Conservation (phyloP, 208 protist genomes). For the Trypanosoma melophagium region DNA sequence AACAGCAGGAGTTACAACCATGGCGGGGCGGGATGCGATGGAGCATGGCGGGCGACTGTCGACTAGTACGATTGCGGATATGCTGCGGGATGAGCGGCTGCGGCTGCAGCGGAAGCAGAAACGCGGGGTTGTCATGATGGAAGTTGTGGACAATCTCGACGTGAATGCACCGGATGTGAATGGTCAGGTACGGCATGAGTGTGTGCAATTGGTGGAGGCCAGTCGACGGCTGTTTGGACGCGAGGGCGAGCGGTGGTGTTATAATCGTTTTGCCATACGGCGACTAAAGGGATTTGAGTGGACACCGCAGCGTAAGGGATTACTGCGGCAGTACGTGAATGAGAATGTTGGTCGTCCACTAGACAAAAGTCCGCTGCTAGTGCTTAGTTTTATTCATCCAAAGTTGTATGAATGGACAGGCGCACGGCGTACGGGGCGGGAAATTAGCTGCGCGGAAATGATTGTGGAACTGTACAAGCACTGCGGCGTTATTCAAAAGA, state of each 20-base stretch:
- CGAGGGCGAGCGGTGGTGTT: conserved; percentile 34
- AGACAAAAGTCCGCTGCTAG: conserved; percentile 41
- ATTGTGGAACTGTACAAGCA: conserved; percentile 73
- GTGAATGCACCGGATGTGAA: conserved; percentile 56
- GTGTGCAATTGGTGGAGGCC: conserved; percentile 68
- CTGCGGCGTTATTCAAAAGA: conserved; percentile 49
- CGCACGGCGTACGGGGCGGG: conserved; percentile 21
- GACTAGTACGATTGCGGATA: conserved; percentile 25
- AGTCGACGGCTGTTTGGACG: conserved; percentile 45
- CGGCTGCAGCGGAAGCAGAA: conserved; percentile 29
- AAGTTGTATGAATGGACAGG: conserved; percentile 41
- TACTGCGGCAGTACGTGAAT: conserved; percentile 18
- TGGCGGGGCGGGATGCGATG: too few species aligned
- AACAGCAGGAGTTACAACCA: too few species aligned
- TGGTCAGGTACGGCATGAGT: conserved; percentile 44
- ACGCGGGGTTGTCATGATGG: conserved; percentile 63
- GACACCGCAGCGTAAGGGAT: conserved; percentile 28
- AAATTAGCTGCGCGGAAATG: conserved; percentile 65
- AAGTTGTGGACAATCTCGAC: conserved; percentile 79
- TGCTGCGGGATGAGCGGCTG: conserved; percentile 34
- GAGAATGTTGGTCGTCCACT: conserved; percentile 31
- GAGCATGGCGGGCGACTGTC: too few species aligned
- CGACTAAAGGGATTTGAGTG: conserved; percentile 45
- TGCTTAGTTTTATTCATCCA: conserved; percentile 47
- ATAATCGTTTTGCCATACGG: conserved; percentile 65